Evolutionary conservation across 2,329 filamentous ascomycete species (phyloP).

Genomic region (Clathrospora elynae): DNA sequence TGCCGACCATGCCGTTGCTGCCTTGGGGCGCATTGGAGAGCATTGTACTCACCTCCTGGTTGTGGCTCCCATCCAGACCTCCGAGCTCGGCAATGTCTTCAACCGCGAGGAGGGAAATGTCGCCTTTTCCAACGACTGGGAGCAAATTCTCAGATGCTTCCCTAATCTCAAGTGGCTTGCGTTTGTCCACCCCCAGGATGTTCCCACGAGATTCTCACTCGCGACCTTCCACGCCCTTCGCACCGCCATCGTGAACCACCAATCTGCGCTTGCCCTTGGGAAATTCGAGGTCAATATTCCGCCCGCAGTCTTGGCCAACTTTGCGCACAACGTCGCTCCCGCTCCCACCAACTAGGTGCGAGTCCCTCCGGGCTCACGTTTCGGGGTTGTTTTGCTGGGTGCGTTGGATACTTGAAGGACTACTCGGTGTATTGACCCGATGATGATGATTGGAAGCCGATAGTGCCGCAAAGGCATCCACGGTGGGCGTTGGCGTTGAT

Average conservation of each 20-base stretch:
- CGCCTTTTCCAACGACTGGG: slow-evolving; percentile 21
- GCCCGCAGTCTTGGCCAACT: slow-evolving; percentile 2
- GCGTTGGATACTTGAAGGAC: too few species aligned
- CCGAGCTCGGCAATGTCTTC: slow-evolving; percentile 18
- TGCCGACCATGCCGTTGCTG: slow-evolving; percentile 14
- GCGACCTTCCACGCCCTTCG: slow-evolving; percentile 15
- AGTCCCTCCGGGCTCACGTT: background rate
- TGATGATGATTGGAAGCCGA: too few species aligned
- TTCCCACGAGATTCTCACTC: slow-evolving; percentile 5
- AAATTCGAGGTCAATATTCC: slow-evolving; percentile 3
- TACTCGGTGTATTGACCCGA: too few species aligned
- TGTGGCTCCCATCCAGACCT: slow-evolving; percentile 15
- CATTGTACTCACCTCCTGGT: slow-evolving; percentile 22
- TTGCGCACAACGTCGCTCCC: slow-evolving; percentile 3
- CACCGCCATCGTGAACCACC: slow-evolving; percentile 8
- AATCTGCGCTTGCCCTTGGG: slow-evolving; percentile 1
- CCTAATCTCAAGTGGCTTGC: slow-evolving; percentile 19
- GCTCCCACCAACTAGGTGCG: background rate
- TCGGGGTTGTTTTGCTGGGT: too few species aligned
- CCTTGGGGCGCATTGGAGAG: slow-evolving; percentile 18
- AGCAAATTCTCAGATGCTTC: slow-evolving; percentile 18
- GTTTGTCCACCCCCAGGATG: slow-evolving; percentile 10
- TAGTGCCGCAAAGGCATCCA: too few species aligned
- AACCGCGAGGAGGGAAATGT: slow-evolving; percentile 10
- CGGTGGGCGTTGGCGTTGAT: too few species aligned